These are phyloP conservation scores for Viola pubescens DNA, from an alignment of 441 rosid genomes.

Conservation along the genomic window DNA sequence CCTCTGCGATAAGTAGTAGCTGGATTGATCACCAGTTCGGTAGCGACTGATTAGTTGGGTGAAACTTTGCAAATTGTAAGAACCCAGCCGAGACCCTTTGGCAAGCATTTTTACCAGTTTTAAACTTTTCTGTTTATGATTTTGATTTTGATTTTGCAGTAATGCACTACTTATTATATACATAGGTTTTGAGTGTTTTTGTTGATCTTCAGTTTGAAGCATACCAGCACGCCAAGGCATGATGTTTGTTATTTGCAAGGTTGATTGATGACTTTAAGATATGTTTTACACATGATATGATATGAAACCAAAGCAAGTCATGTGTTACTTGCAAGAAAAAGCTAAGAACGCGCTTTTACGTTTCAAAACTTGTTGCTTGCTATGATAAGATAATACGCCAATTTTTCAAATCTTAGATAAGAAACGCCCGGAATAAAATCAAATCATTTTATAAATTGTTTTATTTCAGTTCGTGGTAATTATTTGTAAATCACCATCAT, in stretches of 20 bases:
- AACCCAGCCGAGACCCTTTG: slow-evolving; percentile 5
- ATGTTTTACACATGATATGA: too few relatives aligned
- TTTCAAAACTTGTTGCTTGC: slow-evolving; percentile 1
- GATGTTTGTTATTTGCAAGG: background rate
- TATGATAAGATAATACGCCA: background rate
- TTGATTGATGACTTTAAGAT: slow-evolving; percentile 18
- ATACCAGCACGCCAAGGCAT: slow-evolving; percentile 22
- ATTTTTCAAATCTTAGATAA: background rate
- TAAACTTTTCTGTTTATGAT: background rate
- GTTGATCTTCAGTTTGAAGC: background rate
- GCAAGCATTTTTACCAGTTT: slow-evolving; percentile 10
- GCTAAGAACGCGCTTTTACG: slow-evolving; percentile 1
- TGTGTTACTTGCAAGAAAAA: slow-evolving; percentile 25
- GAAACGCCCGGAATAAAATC: background rate
- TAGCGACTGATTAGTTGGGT: background rate
- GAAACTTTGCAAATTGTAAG: slow-evolving; percentile 15
- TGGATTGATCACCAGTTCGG: background rate
- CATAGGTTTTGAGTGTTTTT: background rate
- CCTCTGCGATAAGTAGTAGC: background rate
- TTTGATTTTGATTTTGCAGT: background rate
- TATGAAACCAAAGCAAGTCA: background rate
- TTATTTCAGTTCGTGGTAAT: too few relatives aligned
- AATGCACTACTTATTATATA: background rate
- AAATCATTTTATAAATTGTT: background rate
- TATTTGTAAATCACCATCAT: too few relatives aligned